Evolutionary conservation across 2,329 filamentous ascomycete genomes (phyloP).

Genomic region (Clarireedia homoeocarpa): DNA sequence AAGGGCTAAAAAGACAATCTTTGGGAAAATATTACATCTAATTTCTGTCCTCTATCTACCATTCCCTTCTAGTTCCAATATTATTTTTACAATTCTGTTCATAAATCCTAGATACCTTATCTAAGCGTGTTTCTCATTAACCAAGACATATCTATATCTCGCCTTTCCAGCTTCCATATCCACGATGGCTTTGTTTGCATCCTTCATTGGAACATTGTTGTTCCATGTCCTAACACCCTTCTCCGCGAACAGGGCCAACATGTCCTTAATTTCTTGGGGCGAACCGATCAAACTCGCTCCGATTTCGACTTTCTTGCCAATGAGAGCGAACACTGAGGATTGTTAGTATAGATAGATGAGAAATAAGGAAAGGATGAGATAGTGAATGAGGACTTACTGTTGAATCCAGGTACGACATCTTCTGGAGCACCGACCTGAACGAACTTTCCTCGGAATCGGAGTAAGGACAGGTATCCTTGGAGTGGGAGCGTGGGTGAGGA

Average conservation of each 20-base stretch:
- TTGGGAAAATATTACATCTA: no score
- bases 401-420: slow-evolving; percentile 44
- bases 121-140: slow-evolving; percentile 32
- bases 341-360: not conserved
- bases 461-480: slow-evolving; percentile 49
- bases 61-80: no score
- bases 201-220: slow-evolving; percentile 45
- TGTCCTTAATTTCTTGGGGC: slow-evolving; percentile 50
- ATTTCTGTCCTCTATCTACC: no score
- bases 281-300: slow-evolving; percentile 32
- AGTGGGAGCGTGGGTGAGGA: slow-evolving; percentile 54
- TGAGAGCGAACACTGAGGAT: slow-evolving; percentile 41
- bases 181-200: slow-evolving; percentile 48
- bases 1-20: no score
- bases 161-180: slow-evolving; percentile 51
- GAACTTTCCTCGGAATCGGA: slow-evolving; percentile 52
- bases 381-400: slow-evolving; percentile 23
- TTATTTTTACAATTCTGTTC: no score
- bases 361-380: not conserved
- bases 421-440: slow-evolving; percentile 62
- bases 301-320: slow-evolving; percentile 45
- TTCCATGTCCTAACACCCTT: slow-evolving; percentile 52
- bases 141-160: slow-evolving; percentile 41
- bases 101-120: no score
- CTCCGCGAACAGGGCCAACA: slow-evolving; percentile 52